These are phyloP conservation scores for Boletus rubropictus DNA, from an alignment of 768 basidiomycete species.

Conservation along the genomic window DNA sequence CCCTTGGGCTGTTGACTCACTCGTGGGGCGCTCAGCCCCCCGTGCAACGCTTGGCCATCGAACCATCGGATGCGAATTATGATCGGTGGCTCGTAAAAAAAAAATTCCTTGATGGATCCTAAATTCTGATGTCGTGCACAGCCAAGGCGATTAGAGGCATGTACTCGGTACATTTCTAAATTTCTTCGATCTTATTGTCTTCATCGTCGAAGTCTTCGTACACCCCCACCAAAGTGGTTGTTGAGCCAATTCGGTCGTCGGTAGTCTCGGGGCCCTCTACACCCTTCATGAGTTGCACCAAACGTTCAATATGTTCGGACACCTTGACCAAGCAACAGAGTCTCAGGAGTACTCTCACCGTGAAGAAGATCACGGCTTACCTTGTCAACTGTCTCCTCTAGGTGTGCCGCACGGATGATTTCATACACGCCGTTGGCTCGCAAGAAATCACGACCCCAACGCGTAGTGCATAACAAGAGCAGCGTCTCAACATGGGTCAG, in stretches of 20 bases:
- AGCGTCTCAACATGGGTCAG: constrained; percentile 86
- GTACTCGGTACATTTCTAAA: constrained; percentile 38
- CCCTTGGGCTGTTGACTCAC: constrained; percentile 21
- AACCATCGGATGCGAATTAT: neutral
- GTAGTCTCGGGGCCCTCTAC: constrained; percentile 55
- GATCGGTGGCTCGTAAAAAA: neutral
- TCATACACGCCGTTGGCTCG: constrained; percentile 81
- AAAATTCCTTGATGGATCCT: neutral
- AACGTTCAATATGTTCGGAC: constrained; percentile 78
- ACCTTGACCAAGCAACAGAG: constrained; percentile 42
- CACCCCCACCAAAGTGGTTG: constrained; percentile 15
- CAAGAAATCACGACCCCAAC: constrained; percentile 79
- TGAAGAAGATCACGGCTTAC: constrained; percentile 34
- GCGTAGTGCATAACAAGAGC: constrained; percentile 81
- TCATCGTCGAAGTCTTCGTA: constrained; percentile 47
- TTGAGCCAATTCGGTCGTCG: constrained; percentile 33
- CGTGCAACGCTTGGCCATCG: neutral
- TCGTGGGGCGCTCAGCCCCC: constrained; percentile 10
- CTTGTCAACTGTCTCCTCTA: constrained; percentile 72
- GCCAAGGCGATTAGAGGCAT: constrained; percentile 6
- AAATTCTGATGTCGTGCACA: constrained; percentile 1
- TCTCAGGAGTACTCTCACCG: neutral
- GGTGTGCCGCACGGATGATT: constrained; percentile 73
- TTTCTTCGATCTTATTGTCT: constrained; percentile 70
- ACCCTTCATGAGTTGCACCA: constrained; percentile 82